These are phyloP conservation scores for Thoreauomyces humboldtii DNA, from an alignment of 192 early-diverging fungal genomes.

Conservation along the genomic window DNA sequence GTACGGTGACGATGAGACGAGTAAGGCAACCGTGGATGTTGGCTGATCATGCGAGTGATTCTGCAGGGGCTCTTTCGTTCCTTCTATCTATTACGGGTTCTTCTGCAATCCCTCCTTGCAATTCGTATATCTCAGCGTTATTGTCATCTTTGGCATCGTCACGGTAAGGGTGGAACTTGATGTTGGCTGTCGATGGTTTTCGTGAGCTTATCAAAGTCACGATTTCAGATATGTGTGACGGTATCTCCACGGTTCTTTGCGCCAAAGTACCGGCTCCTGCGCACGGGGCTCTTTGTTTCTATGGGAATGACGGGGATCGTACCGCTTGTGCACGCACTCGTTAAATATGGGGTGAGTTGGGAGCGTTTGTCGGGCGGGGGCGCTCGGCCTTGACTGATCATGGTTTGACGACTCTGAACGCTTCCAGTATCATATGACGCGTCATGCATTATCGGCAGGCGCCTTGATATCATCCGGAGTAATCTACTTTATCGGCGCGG, in stretches of 20 bases:
- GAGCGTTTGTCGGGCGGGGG: no score
- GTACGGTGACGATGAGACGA: no score
- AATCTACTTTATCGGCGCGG: conserved; percentile 78
- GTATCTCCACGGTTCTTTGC: conserved; percentile 28
- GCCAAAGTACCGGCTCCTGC: conserved; percentile 20
- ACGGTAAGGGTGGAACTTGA: conserved; percentile 43
- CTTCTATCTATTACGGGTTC: conserved; percentile 61
- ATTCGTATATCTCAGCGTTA: conserved; percentile 52
- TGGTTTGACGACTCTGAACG: neutral
- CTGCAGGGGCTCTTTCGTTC: conserved; percentile 45
- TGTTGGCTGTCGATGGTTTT: neutral
- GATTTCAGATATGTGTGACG: conserved; percentile 20
- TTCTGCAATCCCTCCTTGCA: conserved; percentile 61
- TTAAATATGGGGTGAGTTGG: conserved; percentile 26
- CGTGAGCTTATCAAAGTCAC: neutral
- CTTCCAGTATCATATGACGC: conserved; percentile 19
- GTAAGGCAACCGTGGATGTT: no score
- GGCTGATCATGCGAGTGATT: no score
- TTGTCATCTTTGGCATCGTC: conserved; percentile 62
- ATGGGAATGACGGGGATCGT: conserved; percentile 26
- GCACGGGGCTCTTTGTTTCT: conserved; percentile 25
- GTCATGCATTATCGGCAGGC: conserved; percentile 18
- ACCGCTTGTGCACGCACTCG: conserved; percentile 18
- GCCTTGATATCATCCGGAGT: conserved; percentile 48
- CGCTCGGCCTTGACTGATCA: no score